These are phyloP conservation scores for Paramarasmius palmivorus DNA, from an alignment of 1,284 basidiomycete genomes.

Conservation along the genomic window DNA sequence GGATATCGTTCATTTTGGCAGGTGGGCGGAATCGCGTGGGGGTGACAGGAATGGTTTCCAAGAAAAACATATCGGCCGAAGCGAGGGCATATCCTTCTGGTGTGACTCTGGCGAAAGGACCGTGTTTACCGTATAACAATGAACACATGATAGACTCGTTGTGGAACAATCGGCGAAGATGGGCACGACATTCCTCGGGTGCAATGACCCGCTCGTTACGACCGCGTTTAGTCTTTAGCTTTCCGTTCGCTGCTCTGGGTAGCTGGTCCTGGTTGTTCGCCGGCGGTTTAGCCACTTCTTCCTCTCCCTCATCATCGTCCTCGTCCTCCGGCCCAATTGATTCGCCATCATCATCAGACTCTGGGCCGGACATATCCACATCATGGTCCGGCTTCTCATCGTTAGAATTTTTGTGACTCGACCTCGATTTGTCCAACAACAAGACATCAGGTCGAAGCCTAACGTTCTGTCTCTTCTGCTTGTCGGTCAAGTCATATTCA, in stretches of 20 bases:
- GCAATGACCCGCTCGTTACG: constrained; percentile 89
- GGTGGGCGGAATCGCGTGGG: constrained; percentile 97
- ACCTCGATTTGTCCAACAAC: constrained; percentile 40
- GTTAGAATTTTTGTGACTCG: not conserved
- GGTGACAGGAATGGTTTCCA: constrained; percentile 90
- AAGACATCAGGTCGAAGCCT: constrained; percentile 75
- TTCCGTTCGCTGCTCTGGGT: constrained; percentile 77
- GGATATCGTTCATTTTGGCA: constrained; percentile 87
- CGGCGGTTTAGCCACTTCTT: constrained; percentile 34
- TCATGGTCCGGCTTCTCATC: constrained; percentile 36
- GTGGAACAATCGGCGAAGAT: constrained; percentile 86
- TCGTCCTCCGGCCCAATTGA: constrained; percentile 42
- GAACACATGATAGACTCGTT: constrained; percentile 85
- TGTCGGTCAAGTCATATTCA: constrained; percentile 84
- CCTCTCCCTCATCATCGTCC: constrained; percentile 45
- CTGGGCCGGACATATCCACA: constrained; percentile 42
- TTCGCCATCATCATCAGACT: constrained; percentile 23
- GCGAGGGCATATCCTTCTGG: constrained; percentile 60
- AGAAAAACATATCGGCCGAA: constrained; percentile 96
- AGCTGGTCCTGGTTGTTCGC: constrained; percentile 23
- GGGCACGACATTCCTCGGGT: constrained; percentile 90
- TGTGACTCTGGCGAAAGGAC: constrained; percentile 71
- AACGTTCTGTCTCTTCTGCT: constrained; percentile 72
- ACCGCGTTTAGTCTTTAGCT: constrained; percentile 73
- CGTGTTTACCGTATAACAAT: constrained; percentile 92